These are phyloP conservation scores for Brasilioporus rufonigricans DNA, from an alignment of 768 basidiomycete species.

Conservation along the genomic window DNA sequence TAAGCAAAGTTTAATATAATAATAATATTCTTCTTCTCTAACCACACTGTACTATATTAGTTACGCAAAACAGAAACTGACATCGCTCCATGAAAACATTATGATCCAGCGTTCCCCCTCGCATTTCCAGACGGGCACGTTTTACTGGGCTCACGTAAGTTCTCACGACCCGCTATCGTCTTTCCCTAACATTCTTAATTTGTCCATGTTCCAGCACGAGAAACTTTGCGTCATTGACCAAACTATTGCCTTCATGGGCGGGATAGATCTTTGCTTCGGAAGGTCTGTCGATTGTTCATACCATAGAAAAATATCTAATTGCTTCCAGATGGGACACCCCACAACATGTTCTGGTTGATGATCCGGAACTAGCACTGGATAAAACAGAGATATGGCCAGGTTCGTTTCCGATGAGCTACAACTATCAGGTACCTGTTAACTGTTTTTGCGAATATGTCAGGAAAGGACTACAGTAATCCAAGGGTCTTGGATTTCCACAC, in stretches of 20 bases:
- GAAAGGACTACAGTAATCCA: slow-evolving; percentile 94
- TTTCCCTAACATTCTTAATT: background rate
- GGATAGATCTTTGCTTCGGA: slow-evolving; percentile 92
- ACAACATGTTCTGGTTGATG: slow-evolving; percentile 88
- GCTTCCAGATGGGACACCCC: slow-evolving; percentile 86
- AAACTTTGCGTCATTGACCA: slow-evolving; percentile 98
- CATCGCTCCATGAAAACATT: slow-evolving; percentile 83
- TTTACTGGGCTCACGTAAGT: slow-evolving; percentile 96
- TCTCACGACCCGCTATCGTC: background rate
- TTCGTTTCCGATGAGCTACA: slow-evolving; percentile 27
- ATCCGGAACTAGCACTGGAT: slow-evolving; percentile 60
- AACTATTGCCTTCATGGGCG: slow-evolving; percentile 97
- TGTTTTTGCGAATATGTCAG: slow-evolving; percentile 36
- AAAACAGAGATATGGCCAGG: slow-evolving; percentile 85
- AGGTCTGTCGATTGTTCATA: slow-evolving; percentile 40
- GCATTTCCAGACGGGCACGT: slow-evolving; percentile 95
- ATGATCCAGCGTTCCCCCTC: slow-evolving; percentile 97
- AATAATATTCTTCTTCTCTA: slow-evolving; percentile 5
- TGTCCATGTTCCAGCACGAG: slow-evolving; percentile 66
- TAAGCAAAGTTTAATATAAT: slow-evolving; percentile 34
- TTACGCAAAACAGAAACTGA: slow-evolving; percentile 84
- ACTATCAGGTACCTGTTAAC: too few species aligned
- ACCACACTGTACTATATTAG: slow-evolving; percentile 33
- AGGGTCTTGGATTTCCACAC: slow-evolving; percentile 83
- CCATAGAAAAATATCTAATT: background rate